These are phyloP conservation scores for Manihot esculenta DNA, from an alignment of 441 rosid species.

Conservation along the genomic window DNA sequence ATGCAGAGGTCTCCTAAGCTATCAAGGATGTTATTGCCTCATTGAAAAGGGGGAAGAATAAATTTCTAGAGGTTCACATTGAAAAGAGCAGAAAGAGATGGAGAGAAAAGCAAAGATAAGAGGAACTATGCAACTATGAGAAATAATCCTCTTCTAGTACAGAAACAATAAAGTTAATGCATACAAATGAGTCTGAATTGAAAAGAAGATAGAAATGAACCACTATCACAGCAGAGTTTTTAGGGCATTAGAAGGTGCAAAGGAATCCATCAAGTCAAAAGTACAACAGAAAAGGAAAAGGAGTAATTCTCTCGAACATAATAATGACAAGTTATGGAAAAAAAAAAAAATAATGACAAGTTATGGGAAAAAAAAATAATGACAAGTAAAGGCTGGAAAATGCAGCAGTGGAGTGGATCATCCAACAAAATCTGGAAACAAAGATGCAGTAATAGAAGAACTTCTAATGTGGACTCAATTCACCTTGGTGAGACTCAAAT, in stretches of 20 bases:
- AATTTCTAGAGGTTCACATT: neutral
- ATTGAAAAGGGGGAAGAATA: no score
- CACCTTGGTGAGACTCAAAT: no score
- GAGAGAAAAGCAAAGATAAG: neutral
- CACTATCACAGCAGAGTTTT: neutral
- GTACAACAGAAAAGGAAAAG: neutral
- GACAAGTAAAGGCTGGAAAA: neutral
- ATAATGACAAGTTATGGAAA: neutral
- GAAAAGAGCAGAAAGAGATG: neutral
- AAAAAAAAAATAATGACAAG: neutral
- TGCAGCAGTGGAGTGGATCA: neutral
- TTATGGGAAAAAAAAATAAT: neutral
- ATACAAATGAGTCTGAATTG: neutral
- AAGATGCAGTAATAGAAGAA: neutral
- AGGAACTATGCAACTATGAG: neutral
- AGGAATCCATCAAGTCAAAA: neutral
- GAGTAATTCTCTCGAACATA: no score
- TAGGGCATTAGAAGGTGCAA: neutral
- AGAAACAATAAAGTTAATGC: neutral
- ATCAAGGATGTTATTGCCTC: neutral
- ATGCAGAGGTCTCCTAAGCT: neutral
- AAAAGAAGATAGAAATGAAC: neutral
- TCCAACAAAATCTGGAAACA: neutral
- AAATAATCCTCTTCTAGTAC: neutral
- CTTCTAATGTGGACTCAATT: no score